A percentile compares a stretch with the other conserved stretches of the same genome.
Conservation (phyloP, 345 rosid species). For the Tarenaya hassleriana region DNA sequence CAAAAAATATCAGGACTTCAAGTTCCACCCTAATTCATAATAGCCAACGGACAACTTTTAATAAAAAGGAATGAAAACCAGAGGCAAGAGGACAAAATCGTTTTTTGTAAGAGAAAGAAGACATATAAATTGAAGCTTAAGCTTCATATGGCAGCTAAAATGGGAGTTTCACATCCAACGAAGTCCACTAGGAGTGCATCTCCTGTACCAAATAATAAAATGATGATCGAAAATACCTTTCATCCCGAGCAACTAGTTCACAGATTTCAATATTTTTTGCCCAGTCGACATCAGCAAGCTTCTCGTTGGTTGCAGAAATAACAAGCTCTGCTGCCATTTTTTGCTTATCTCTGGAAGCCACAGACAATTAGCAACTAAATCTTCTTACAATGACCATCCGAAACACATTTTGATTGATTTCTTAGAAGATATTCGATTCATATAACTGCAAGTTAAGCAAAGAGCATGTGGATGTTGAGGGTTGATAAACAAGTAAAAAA, state of each 20-base stretch:
- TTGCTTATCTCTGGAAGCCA: conserved; percentile 24
- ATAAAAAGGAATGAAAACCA: too few relatives aligned
- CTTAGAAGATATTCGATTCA: conserved; percentile 7
- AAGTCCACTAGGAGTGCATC: neutral
- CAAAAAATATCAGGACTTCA: neutral
- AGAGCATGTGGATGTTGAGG: neutral
- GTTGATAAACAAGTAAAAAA: neutral
- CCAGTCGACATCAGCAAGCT: conserved; percentile 86
- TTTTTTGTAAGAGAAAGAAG: too few relatives aligned
- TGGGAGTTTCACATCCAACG: neutral
- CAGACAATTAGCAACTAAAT: conserved; percentile 1
- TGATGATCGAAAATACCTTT: conserved; percentile 37
- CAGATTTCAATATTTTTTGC: conserved; percentile 84
- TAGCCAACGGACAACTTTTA: too few relatives aligned
- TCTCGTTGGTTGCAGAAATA: conserved; percentile 74
- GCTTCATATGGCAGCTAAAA: too few relatives aligned
- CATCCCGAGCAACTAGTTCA: conserved; percentile 70
- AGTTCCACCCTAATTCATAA: neutral
- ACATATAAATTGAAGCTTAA: too few relatives aligned
- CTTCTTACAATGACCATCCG: conserved; percentile 7
- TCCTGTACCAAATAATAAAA: neutral
- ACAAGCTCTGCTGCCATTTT: conserved; percentile 90
- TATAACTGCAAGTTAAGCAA: neutral
- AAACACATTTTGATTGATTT: too few relatives aligned
- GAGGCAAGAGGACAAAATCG: too few relatives aligned